Evolutionary conservation across 805 yeast genomes (phyloP), one percentile per base, ranked within the genome.

Genomic region (Starmerella gropengiesseri): DNA sequence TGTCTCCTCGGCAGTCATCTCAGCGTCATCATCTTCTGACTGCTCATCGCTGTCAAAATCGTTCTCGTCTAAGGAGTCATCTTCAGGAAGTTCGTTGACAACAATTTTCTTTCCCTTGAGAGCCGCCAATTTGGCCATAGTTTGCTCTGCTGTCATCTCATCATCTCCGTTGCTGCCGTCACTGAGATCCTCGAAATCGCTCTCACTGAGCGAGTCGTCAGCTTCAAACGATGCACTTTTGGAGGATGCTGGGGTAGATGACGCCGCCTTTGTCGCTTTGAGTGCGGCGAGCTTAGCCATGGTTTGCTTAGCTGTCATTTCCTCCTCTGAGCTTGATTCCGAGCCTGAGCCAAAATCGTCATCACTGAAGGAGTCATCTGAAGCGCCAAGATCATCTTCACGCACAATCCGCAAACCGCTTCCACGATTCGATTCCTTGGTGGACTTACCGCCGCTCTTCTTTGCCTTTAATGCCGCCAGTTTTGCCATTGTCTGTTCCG

Each of bases 161-260:
- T 21, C 42, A 8, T 26, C 44, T n/a, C 12, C 26, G 8, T 23
- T n/a, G 16, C 19, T 38, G 25, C 37, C 41, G 6, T 18, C 39
- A 11, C 27, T 52, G n/a, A n/a, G n/a, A n/a, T n/a, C n/a, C 22
- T 56, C 59, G 8, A 56, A 43, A n/a, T 53, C 62, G 5, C 49
- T 45, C 7, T 48, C 52, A n/a, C 49, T 41, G 35, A 47, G 36
- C 12, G 48, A 45, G 17, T 48, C 49, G 23, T 44, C 48, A 5
- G 19, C 36, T 4, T 31, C 23, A 12, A 27, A 5, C 25, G 5
- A 8, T 7, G 13, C 18, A n/a, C n/a, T n/a, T n/a, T n/a, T n/a
- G n/a, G n/a, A n/a, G n/a, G n/a, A n/a, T n/a, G n/a, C n/a, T n/a
- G n/a, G n/a, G n/a, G n/a, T n/a, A n/a, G n/a, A n/a, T 13, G 19